Percentiles rank a stretch among this genome's conserved stretches.
Evolutionary conservation across 2,329 filamentous ascomycete species (phyloP).

Genomic region (Stemphylium vesicarium): DNA sequence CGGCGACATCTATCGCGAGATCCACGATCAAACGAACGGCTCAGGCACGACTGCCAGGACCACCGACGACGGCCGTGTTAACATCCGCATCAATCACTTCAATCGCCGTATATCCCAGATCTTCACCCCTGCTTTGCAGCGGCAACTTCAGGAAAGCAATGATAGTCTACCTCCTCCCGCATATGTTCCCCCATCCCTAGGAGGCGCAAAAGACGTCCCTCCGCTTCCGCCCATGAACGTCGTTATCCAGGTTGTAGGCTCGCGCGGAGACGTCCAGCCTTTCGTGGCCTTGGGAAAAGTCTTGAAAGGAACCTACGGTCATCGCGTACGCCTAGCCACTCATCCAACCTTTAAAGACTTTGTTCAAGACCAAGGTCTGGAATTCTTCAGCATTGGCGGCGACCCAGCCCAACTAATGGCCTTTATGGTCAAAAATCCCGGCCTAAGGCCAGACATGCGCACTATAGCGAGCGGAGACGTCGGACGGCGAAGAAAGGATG

Average conservation of each 20-base stretch:
- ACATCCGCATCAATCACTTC: too few species aligned
- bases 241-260: slow-evolving; percentile 63
- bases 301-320: slow-evolving; percentile 44
- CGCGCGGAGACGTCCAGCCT: slow-evolving; percentile 63
- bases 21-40: too few species aligned
- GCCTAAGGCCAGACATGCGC: slow-evolving; percentile 40
- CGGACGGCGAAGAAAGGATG: slow-evolving; percentile 35
- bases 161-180: too few species aligned
- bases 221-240: slow-evolving; percentile 48
- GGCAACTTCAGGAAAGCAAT: too few species aligned
- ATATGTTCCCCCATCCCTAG: too few species aligned
- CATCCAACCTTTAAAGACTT: slow-evolving; percentile 26
- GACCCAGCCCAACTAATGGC: slow-evolving; percentile 54
- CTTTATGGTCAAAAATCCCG: slow-evolving; percentile 58
- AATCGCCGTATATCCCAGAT: too few species aligned
- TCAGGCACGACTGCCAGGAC: too few species aligned
- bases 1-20: too few species aligned
- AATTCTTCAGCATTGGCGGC: slow-evolving; percentile 48
- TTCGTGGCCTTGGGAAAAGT: slow-evolving; percentile 64
- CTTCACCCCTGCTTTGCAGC: too few species aligned
- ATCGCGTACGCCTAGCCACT: slow-evolving; percentile 38
- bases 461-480: slow-evolving; percentile 36
- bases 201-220: too few species aligned
- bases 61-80: too few species aligned
- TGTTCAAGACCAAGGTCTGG: slow-evolving; percentile 23